These are phyloP conservation scores for Trichoderma arundinaceum DNA, from an alignment of 2,329 filamentous ascomycete species.

Conservation along the genomic window DNA sequence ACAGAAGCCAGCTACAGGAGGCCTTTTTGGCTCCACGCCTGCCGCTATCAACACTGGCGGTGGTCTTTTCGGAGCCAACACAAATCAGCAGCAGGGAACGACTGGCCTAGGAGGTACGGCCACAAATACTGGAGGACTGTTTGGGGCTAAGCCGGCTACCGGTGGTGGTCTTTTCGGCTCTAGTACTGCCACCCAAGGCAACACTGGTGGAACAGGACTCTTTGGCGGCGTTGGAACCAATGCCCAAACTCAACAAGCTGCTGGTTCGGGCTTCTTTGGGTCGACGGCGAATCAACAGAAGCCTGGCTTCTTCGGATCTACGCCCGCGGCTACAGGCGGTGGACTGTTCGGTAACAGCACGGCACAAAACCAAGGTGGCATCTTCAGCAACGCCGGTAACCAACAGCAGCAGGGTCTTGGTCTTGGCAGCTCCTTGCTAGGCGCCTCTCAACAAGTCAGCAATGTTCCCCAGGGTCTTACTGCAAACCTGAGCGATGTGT, in stretches of 20 bases:
- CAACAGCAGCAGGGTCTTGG: constrained; percentile 55
- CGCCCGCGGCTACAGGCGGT: constrained; percentile 51
- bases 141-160: constrained; percentile 48
- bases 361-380: constrained; percentile 51
- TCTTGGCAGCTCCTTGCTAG: constrained; percentile 63
- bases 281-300: constrained; percentile 47
- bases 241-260: constrained; percentile 47
- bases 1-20: constrained; percentile 46
- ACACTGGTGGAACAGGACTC: constrained; percentile 48
- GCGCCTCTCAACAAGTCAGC: constrained; percentile 55
- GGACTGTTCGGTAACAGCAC: constrained; percentile 61
- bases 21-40: constrained; percentile 44
- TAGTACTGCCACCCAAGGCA: constrained; percentile 44
- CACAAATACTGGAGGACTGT: constrained; percentile 46
- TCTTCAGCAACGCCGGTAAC: constrained; percentile 56
- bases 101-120: constrained; percentile 46
- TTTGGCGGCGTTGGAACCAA: constrained; percentile 50
- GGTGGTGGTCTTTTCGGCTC: constrained; percentile 50
- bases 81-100: constrained; percentile 49
- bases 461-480: constrained; percentile 70
- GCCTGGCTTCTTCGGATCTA: constrained; percentile 58
- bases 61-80: constrained; percentile 52
- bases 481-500: constrained; percentile 80
- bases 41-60: constrained; percentile 45
- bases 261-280: constrained; percentile 59